Base-by-base conservation (phyloP, 495 filamentous ascomycete genomes). In the Neurospora sp. region DNA sequence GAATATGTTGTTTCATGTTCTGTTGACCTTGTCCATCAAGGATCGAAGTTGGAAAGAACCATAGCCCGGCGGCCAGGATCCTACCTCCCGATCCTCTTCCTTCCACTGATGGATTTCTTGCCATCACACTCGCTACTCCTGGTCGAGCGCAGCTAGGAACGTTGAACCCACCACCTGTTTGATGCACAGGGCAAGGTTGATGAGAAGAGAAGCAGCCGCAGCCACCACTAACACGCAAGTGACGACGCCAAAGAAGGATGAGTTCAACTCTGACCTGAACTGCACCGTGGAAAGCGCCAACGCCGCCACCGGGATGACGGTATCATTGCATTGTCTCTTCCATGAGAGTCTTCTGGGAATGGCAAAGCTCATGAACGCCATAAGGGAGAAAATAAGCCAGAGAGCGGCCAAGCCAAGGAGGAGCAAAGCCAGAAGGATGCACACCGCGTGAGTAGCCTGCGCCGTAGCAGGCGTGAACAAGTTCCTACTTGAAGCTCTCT, bases 351-450 rank as follows among this genome's bases (percentile, higher is more conserved):
- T 38, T 42, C 70, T n/a, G 11, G 39, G 71, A 17, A 39, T 74
- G 69, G 17, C 70, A 19, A 5, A 73, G 9, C 39, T 69, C 11
- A 71, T 39, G n/a, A 77, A 45, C 0, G 36, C 74, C 10, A 76
- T 39, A 7, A 62, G 6, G 11, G 54, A 62, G 24, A 62, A 17
- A 5, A 77, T 11, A 21, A 77, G 17, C 72, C 72, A 76, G 7
- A 71, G 28, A 10, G 21, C 43, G 1, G 72, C 74, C 72, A 75
- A 70, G 17, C 76, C 76, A 9, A 37, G 21, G 3, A 76, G 15
- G 37, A 77, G 24, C 39, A 77, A 28, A 4, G 70, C 76, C 17
- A 77, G 24, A 6, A 74, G 3, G 19, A 72, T 42, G 24, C 74
- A 73, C 1, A 72, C 38, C 17, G 74, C 34, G 21, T 70, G 38